Percentiles rank a stretch among this genome's conserved stretches.
Conservation (phyloP, 129 eudicot genomes). For the Rutidosis leptorrhynchoides region DNA sequence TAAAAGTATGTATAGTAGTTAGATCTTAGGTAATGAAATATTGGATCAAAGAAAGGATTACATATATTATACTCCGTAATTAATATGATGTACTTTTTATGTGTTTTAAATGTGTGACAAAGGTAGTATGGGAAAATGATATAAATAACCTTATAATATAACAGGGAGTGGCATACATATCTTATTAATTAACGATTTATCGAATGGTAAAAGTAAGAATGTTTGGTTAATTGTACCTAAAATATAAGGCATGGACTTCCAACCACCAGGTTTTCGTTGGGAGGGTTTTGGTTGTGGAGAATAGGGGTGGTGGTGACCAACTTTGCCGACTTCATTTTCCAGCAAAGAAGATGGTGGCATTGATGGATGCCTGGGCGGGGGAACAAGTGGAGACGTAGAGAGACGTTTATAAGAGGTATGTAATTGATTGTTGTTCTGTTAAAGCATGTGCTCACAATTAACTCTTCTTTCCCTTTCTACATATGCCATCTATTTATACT, state of each 20-base stretch:
- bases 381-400: conserved; percentile 5
- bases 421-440: conserved; percentile 21
- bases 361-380: too few relatives aligned
- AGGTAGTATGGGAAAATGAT: neutral
- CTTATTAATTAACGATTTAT: neutral
- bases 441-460: conserved; percentile 11
- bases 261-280: conserved; percentile 66
- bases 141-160: neutral
- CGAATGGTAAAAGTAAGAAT: neutral
- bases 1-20: neutral
- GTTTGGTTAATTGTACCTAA: conserved; percentile 42
- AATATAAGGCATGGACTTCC: conserved; percentile 81
- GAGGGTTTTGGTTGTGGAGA: conserved; percentile 15
- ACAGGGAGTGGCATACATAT: neutral
- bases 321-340: conserved; percentile 37
- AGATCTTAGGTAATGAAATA: neutral
- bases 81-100: too few relatives aligned
- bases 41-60: neutral
- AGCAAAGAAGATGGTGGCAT: conserved; percentile 27
- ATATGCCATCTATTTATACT: conserved; percentile 32
- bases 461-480: neutral
- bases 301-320: conserved; percentile 8
- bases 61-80: too few relatives aligned
- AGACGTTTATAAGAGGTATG: conserved; percentile 11
- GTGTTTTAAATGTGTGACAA: neutral